Evolutionary conservation across 2,329 filamentous ascomycete species (phyloP).

Genomic region (Fusarium sp.): DNA sequence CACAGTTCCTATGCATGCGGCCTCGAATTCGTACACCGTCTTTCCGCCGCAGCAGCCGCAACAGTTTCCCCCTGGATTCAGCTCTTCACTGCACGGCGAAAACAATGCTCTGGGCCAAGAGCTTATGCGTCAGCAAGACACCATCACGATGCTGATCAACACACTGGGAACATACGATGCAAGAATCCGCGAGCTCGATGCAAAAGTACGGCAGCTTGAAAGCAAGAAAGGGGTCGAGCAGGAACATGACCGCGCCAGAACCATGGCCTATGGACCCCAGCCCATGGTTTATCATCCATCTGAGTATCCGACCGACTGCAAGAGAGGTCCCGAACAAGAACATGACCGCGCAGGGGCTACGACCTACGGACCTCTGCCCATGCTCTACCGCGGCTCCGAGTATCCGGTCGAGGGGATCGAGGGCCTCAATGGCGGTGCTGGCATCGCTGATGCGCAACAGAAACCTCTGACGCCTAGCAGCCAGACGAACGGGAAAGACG

Average conservation of each 20-base stretch:
- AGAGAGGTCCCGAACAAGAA: not conserved
- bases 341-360: not conserved
- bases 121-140: not conserved
- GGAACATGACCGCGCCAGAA: not conserved
- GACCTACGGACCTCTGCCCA: not conserved
- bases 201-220: not conserved
- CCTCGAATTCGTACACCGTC: not conserved
- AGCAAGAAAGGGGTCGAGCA: not conserved
- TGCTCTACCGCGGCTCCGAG: not conserved
- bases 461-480: conserved; percentile 20
- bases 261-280: not conserved
- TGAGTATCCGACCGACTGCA: no score
- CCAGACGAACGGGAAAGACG: conserved; percentile 8
- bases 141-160: not conserved
- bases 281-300: no score
- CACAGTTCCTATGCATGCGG: not conserved
- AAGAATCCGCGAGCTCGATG: not conserved
- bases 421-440: not conserved
- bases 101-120: not conserved
- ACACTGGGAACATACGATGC: not conserved
- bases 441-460: not conserved
- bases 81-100: not conserved
- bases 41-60: not conserved
- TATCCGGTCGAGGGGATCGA: conserved; percentile 13
- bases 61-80: not conserved